Base-by-base conservation (phyloP, 1,284 basidiomycete species). In the Fomitopsis betulina region DNA sequence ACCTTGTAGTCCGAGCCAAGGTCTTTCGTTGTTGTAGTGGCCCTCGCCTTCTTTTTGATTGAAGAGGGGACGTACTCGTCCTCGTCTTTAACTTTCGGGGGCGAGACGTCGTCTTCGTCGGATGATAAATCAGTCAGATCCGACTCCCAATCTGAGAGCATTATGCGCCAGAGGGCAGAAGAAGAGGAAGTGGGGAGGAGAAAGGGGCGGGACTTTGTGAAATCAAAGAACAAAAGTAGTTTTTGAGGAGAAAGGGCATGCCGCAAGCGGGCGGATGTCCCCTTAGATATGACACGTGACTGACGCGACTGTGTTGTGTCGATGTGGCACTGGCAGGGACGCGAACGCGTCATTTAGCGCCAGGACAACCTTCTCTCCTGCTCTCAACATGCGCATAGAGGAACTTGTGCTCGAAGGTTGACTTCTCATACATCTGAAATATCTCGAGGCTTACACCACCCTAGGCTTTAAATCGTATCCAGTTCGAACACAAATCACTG, bases 381-480 rank as follows among this genome's bases (percentile, higher is more conserved):
- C 27, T 15, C 33, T 23, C 35, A 54, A 56, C 52, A 79, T 77
- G 73, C 62, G 70, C 5, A 60, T 60, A 35, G 59, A 60, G 40
- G 59, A 60, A 33, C 53, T 60, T 4, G 55, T 60, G 10, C 53
- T 60, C 19, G 59, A 60, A 55, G 58, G 58, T 60, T 13, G 21
- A 3, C 6, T 17, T 19, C 27, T 7, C 5, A n/a, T 42, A 2
- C 5, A 2, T 25, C 4, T 40, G 15, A 3, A 10, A 54, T 38
- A 39, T 40, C 19, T 7, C 5, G 32, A 4, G 9, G 10, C 45
- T 27, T 15, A 47, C 15, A 27, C n/a, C 17, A 4, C 2, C 8
- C 23, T 6, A 94, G 92, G 93, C 54, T 96, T 96, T 83, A 98
- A 98, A 75, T 98, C 95, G 17, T 98, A 98, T 70, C 95, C 96